phyloP scores from a whole-genome alignment of 257 asterid species.

The Solanum commersonii region DNA sequence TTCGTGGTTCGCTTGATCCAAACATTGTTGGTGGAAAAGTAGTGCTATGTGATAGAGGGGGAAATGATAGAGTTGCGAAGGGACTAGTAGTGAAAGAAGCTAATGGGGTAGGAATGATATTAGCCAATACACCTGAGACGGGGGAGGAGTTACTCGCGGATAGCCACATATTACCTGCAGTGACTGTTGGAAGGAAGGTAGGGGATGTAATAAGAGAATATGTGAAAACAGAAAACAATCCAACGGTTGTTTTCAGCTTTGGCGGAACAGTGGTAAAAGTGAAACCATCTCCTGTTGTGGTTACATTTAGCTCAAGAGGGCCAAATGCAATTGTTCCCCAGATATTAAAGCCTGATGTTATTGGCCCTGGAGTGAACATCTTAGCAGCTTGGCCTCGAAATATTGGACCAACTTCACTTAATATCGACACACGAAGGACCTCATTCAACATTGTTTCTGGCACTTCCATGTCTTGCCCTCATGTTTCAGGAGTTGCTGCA shows the following conservation, averaged over 20 bases:
- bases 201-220: slow-evolving; percentile 3
- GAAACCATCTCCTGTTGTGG: slow-evolving; percentile 3
- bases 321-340: not conserved
- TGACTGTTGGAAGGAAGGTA: not conserved
- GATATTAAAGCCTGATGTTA: not conserved
- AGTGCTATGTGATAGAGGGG: slow-evolving; percentile 6
- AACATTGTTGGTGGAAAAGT: not conserved
- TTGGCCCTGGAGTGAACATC: not conserved
- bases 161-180: slow-evolving; percentile 6
- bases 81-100: slow-evolving; percentile 1
- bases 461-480: slow-evolving; percentile 47
- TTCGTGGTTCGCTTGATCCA: not conserved
- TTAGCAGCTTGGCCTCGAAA: not conserved
- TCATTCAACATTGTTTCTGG: slow-evolving; percentile 10
- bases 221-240: not conserved
- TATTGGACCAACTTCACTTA: not conserved
- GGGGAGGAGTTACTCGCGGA: slow-evolving; percentile 4
- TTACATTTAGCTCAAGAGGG: not conserved
- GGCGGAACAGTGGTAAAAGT: not conserved
- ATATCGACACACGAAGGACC: not conserved
- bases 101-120: slow-evolving; percentile 1
- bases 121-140: not conserved
- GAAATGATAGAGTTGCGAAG: slow-evolving; percentile 1
- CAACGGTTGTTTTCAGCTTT: not conserved
- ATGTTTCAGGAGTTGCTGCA: slow-evolving; percentile 41